These are phyloP conservation scores for Ascomycota sp. DNA, from an alignment of 2,329 filamentous ascomycete genomes.

Conservation along the genomic window DNA sequence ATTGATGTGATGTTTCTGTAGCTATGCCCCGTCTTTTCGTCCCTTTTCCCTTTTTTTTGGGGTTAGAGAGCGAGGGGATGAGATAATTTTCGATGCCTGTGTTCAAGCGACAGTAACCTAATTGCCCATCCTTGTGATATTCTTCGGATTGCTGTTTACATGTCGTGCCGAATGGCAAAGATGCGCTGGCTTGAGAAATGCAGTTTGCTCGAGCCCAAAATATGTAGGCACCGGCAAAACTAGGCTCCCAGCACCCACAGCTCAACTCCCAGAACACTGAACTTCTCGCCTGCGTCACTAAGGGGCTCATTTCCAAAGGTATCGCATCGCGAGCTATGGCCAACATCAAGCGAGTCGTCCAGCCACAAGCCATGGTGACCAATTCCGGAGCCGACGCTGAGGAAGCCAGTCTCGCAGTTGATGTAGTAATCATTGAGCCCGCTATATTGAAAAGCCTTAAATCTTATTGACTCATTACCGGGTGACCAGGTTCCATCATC, in stretches of 20 bases:
- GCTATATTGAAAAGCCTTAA: conserved; percentile 93
- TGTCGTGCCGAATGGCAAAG: no score
- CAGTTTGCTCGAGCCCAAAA: no score
- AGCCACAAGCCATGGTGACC: conserved; percentile 90
- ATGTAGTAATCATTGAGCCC: conserved; percentile 95
- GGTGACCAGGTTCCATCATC: conserved; percentile 8
- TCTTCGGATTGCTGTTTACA: no score
- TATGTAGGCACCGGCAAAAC: not conserved
- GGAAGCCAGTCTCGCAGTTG: conserved; percentile 66
- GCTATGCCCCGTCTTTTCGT: no score
- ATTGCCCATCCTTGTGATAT: no score
- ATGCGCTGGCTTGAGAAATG: no score
- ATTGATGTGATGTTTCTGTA: no score
- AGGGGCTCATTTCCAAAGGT: conserved; percentile 92
- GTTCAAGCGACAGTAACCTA: no score
- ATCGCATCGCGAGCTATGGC: conserved; percentile 63
- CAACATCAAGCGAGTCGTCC: conserved; percentile 64
- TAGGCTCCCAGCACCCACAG: conserved; percentile 67
- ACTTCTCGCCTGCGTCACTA: conserved; percentile 83
- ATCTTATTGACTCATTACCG: conserved; percentile 63
- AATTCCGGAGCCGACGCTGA: conserved; percentile 74
- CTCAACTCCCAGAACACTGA: conserved; percentile 78
- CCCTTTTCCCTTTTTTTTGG: no score
- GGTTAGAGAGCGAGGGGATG: no score
- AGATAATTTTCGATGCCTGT: no score